Conservation (phyloP, 2,329 filamentous ascomycete genomes). For the Alternaria gansuensis region DNA sequence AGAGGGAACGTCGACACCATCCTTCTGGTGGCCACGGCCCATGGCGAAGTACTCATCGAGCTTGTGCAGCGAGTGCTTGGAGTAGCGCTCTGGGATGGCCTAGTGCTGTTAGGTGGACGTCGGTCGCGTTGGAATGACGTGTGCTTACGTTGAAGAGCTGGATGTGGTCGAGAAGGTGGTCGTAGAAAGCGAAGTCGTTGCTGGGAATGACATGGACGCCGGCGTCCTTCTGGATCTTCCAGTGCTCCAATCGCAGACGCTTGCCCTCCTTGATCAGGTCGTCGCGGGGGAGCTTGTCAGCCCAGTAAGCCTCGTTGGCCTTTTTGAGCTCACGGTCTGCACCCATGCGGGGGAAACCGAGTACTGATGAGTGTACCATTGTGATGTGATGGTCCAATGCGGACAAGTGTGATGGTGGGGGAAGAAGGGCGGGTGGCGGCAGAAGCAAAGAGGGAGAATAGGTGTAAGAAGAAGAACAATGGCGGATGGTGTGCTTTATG, state of each 20-base stretch:
- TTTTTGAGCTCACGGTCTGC: slow-evolving; percentile 99
- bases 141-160: slow-evolving; percentile 89
- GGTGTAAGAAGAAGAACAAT: slow-evolving; percentile 14
- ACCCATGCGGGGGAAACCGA: slow-evolving; percentile 99
- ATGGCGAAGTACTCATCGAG: slow-evolving; percentile 99
- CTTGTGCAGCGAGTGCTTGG: slow-evolving; percentile 83
- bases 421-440: slow-evolving; percentile 16
- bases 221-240: slow-evolving; percentile 99
- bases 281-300: slow-evolving; percentile 88
- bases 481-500: slow-evolving; percentile 51
- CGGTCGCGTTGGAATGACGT: slow-evolving; percentile 4
- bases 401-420: slow-evolving; percentile 21
- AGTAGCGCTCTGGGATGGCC: slow-evolving; percentile 93
- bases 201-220: slow-evolving; percentile 97
- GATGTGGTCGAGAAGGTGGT: slow-evolving; percentile 97
- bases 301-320: slow-evolving; percentile 98
- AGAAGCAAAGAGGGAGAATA: slow-evolving; percentile 13
- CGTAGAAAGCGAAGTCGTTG: slow-evolving; percentile 99
- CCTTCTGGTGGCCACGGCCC: slow-evolving; percentile 98
- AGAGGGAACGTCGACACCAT: slow-evolving; percentile 87
- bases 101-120: slow-evolving; percentile 52
- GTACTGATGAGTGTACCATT: slow-evolving; percentile 72
- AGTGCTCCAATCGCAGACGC: slow-evolving; percentile 94
- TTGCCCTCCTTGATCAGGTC: slow-evolving; percentile 95
- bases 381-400: slow-evolving; percentile 33